Conservation (phyloP, 1,139 yeast species). For the Taphrina pruni region DNA sequence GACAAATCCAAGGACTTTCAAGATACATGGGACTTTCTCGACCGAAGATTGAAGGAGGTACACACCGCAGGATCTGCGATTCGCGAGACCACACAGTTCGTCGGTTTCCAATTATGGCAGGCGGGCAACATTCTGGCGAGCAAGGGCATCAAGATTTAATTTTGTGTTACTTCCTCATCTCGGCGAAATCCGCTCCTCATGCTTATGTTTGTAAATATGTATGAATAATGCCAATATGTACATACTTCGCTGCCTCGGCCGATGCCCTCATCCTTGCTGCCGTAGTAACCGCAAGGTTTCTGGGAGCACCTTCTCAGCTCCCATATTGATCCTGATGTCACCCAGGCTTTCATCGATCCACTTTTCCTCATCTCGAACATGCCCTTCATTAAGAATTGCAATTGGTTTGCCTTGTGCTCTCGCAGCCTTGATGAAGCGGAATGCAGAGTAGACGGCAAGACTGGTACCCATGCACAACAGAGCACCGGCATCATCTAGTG, state of each 20-base stretch:
- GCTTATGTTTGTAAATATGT: not conserved
- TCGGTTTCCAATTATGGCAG: constrained; percentile 55
- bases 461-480: constrained; percentile 47
- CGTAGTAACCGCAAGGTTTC: constrained; percentile 5
- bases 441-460: constrained; percentile 48
- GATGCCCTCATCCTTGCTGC: not conserved
- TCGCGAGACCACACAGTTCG: constrained; percentile 73
- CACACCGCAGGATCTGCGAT: constrained; percentile 65
- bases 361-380: constrained; percentile 47
- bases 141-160: constrained; percentile 24
- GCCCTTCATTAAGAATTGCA: constrained; percentile 47
- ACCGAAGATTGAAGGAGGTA: constrained; percentile 63
- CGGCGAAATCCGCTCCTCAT: not conserved
- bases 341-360: constrained; percentile 35
- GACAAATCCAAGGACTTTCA: constrained; percentile 65
- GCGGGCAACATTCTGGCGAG: constrained; percentile 34
- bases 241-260: not conserved
- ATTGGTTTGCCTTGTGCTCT: constrained; percentile 46
- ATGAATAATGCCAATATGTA: not conserved
- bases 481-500: constrained; percentile 44
- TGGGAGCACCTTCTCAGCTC: constrained; percentile 30
- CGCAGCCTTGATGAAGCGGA: constrained; percentile 46
- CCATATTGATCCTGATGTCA: constrained; percentile 37
- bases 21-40: constrained; percentile 70
- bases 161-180: not conserved